Percentiles rank a stretch among this genome's conserved stretches.
Conservation (phyloP, 331 rosid genomes). For the Acacia pycnantha region DNA sequence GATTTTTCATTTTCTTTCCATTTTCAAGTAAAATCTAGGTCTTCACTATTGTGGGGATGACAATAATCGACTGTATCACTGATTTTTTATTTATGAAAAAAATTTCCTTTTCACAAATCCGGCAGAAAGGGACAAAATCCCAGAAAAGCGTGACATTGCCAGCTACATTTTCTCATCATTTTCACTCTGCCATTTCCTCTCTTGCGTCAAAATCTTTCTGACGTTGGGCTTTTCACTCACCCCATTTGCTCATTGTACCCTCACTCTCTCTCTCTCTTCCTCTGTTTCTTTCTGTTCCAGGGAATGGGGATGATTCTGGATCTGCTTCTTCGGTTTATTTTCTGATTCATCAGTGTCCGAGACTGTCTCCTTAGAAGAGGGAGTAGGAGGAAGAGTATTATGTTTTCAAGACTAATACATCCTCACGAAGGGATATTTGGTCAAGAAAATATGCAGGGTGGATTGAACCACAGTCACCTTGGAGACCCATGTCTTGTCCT, state of each 20-base stretch:
- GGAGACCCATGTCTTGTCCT: neutral
- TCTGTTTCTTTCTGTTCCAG: conserved; percentile 11
- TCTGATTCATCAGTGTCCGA: neutral
- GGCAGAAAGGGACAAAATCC: conserved; percentile 57
- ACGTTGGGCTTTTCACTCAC: conserved; percentile 31
- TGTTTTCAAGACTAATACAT: neutral
- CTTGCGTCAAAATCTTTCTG: conserved; percentile 21
- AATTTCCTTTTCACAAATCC: neutral
- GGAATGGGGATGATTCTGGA: conserved; percentile 28
- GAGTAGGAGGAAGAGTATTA: neutral
- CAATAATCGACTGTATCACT: neutral
- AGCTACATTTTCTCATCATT: conserved; percentile 29
- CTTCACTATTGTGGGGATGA: too few species aligned
- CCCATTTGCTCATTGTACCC: conserved; percentile 24
- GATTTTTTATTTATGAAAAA: neutral
- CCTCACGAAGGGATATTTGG: neutral
- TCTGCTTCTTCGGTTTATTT: conserved; percentile 16
- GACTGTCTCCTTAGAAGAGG: neutral
- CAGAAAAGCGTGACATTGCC: conserved; percentile 51
- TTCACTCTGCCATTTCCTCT: conserved; percentile 3
- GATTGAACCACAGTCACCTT: neutral
- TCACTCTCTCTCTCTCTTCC: neutral
- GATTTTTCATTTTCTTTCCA: too few species aligned
- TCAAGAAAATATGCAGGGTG: conserved; percentile 7
- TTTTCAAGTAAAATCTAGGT: too few species aligned